Base-by-base conservation (phyloP, 2,329 filamentous ascomycete genomes). In the Ascochyta pisi region DNA sequence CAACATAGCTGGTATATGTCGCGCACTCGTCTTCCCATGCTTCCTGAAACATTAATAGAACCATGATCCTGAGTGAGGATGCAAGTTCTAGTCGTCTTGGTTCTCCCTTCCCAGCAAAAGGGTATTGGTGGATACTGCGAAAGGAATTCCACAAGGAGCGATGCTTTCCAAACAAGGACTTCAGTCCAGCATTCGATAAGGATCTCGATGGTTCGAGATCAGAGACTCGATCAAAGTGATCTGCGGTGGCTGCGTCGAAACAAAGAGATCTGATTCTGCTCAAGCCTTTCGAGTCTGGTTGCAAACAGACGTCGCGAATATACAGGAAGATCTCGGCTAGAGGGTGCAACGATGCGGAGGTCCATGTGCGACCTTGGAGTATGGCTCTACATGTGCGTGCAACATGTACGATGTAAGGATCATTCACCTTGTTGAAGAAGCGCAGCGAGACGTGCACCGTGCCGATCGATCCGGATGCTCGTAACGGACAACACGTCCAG, bases 351-450 rank as follows among this genome's bases (percentile, higher is more conserved):
- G 53, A 51, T 4, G 53, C 35, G 15, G 19, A 42, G 1, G 31
- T 46, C 48, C 47, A 51, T 23, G 41, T 56, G 31, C 53, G 53
- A 9, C 53, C 53, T 27, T 43, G 53, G 6, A 56, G 26, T 8
- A 56, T 46, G 8, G 48, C 53, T 16, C 53, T 33, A 43, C 49
- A 42, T 6, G 42, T 56, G 13, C 53, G 53, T 3, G 53, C 53
- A 12, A 48, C 53, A 41, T 56, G 53, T 19, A 56, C 53, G 29
- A 56, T 43, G n/a, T 34, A 56, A 6, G 53, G 53, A 12, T 56
- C 53, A 19, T 48, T 35, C 8, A 37, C 35, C 16, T 48, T 56
- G 22, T 37, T 39, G 37, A 56, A 56, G 26, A 56, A 56, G n/a
- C 53, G 53, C 15, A 56, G 41, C 4, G 47, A 43, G 15, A 56